Evolutionary conservation across 257 asterid genomes (phyloP), one percentile per base, ranked within the genome.

Genomic region (Jacaranda mimosifolia): DNA sequence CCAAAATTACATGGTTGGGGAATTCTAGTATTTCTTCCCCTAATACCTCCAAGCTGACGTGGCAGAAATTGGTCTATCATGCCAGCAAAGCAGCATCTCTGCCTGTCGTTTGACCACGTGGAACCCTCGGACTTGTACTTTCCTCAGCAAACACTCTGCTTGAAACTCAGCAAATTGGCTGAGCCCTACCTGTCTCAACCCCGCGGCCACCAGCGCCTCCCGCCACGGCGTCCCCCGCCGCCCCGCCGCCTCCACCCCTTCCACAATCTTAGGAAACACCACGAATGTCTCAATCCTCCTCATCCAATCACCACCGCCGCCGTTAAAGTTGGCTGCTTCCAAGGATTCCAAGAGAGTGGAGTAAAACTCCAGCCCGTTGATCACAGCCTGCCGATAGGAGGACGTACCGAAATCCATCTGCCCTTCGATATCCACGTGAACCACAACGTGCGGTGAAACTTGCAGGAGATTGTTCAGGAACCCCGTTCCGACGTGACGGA

Each of bases 31-130:
- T 62, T 9, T 12, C 13, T n/a, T 9, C 55, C 87, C 90, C 60
- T 74, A 89, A 76, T 46, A 86, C 85, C 88, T 82, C 97, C 97
- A 92, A 4, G 91, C 91, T 55, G 97, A 92, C 77, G 90, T 87
- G 84, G 96, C 87, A 49, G 85, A 91, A 0, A 92, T 83, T 15
- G 89, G 89, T 86, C 91, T 79, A 39, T 86, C 88, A 13, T 90
- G 90, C 97, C 97, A 92, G 82, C 96, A 92, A 62, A 92, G 97
- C 89, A 89, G 75, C 94, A 90, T 82, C 90, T 92, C 97, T 4
- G 87, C 92, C 77, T 88, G 92, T 6, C 82, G 84, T 62, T 89
- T 90, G 6, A 77, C 87, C 66, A 90, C 91, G 80, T 87, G 94
- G 90, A 92, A 90, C 19, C 97, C 97, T 65, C 91, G 79, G 1